phyloP scores from a whole-genome alignment of 1,139 yeast genomes.

The Zygoascus sp. region DNA sequence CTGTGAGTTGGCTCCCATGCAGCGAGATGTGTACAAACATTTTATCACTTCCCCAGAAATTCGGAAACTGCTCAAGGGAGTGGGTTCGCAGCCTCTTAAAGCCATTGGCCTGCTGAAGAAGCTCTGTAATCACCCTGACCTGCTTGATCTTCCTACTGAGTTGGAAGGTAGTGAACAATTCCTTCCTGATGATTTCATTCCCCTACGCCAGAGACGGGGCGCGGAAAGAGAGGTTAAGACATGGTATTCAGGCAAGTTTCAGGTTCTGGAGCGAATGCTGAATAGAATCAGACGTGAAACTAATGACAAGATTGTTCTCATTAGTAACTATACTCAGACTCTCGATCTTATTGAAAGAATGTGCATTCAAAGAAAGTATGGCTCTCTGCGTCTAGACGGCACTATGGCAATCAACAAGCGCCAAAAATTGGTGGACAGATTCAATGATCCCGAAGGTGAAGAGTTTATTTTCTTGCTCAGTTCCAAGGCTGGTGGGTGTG shows the following conservation, averaged over 20 bases:
- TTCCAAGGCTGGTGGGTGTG: constrained; percentile 99
- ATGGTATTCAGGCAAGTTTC: constrained; percentile 53
- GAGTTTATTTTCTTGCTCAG: constrained; percentile 86
- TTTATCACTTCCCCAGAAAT: constrained; percentile 81
- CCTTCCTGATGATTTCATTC: constrained; percentile 71
- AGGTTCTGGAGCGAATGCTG: constrained; percentile 64
- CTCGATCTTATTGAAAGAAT: constrained; percentile 81
- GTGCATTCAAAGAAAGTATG: constrained; percentile 73
- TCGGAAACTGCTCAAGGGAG: constrained; percentile 61
- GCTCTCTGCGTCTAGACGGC: constrained; percentile 84
- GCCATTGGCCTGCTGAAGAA: constrained; percentile 88
- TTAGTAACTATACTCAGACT: constrained; percentile 92
- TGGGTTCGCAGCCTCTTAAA: constrained; percentile 77
- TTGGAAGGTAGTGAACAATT: constrained; percentile 60
- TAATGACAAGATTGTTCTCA: constrained; percentile 87
- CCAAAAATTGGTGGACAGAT: constrained; percentile 84
- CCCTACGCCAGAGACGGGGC: constrained; percentile 42
- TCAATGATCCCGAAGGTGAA: constrained; percentile 83
- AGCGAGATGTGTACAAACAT: constrained; percentile 61
- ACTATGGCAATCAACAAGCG: constrained; percentile 88
- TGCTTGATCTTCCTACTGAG: constrained; percentile 70
- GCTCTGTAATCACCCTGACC: constrained; percentile 89
- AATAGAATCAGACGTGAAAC: constrained; percentile 73
- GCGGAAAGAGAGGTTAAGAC: constrained; percentile 62
- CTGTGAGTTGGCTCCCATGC: constrained; percentile 79